Base-by-base conservation (phyloP, 805 yeast genomes). In the Kregervanrija delftensis region DNA sequence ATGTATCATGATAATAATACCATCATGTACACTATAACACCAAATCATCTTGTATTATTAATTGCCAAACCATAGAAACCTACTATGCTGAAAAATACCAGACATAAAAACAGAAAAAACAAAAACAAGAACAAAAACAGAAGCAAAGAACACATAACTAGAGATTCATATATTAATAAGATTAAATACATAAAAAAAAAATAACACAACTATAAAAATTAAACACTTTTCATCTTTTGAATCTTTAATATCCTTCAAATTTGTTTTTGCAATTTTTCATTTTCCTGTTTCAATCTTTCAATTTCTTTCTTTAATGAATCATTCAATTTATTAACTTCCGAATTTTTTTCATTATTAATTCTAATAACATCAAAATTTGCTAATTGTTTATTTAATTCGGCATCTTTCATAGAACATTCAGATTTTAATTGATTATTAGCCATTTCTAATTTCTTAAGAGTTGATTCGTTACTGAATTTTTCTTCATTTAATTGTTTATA, bases 401-500 rank as follows among this genome's bases (percentile, higher is more conserved):
- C 41, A 13, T 50, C 52, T 32, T 46, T 37, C 5, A 44, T 41
- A 4, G 41, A 46, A 10, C 49, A 40, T 11, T 51, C 52, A 1
- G 41, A 41, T 17, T 52, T 47, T 11, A 62, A 42, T 9, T 49
- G 47, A 4, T 43, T 44, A 44, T 60, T 61, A 13, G 43, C 48
- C 4, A 35, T 35, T 33, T 46, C 46, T 15, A 60, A 43, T 22
- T 55, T 55, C 30, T 46, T 45, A 5, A 63, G 34, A 11, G 51
- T 42, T 3, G 53, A 45, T 35, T 56, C 58, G 43, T 59, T 56
- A 42, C 57, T 57, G 47, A 57, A 55, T 35, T 54, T 54, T 37
- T 64, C 67, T 42, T 61, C 66, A 44, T 60, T 63, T 41, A 62
- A 40, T 46, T 63, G 66, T 40, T 61, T 58, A 45, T 61, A 61